Evolutionary conservation across 2,329 filamentous ascomycete species (phyloP).

Genomic region (Lachnellula arida): DNA sequence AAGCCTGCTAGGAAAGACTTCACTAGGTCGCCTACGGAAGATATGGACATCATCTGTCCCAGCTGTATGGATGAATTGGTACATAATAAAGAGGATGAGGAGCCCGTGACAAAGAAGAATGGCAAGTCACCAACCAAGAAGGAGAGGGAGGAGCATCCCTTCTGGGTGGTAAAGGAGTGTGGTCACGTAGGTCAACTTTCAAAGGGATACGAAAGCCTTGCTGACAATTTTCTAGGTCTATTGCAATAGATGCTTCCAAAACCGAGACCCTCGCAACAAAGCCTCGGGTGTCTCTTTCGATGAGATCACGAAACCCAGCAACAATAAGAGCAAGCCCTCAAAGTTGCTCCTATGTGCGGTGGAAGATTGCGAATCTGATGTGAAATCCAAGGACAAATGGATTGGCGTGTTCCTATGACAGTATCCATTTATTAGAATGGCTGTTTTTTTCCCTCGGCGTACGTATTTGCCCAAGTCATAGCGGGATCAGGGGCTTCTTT

Average conservation of each 20-base stretch:
- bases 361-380: constrained; percentile 51
- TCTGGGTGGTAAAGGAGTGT: constrained; percentile 87
- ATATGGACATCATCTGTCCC: constrained; percentile 74
- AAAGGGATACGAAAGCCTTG: not conserved
- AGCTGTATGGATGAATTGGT: constrained; percentile 83
- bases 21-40: constrained; percentile 68
- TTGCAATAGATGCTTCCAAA: constrained; percentile 57
- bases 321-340: constrained; percentile 29
- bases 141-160: constrained; percentile 67
- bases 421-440: not conserved
- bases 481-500: not conserved
- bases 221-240: constrained; percentile 48
- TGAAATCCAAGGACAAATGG: constrained; percentile 52
- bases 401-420: constrained; percentile 50
- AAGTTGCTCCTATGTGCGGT: constrained; percentile 46
- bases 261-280: constrained; percentile 39
- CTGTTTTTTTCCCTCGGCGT: not conserved
- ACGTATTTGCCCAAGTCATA: not conserved
- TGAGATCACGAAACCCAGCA: constrained; percentile 29
- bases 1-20: constrained; percentile 69
- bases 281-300: constrained; percentile 30
- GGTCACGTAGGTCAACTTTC: constrained; percentile 67
- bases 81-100: constrained; percentile 46
- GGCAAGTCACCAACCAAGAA: constrained; percentile 46
- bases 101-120: constrained; percentile 35